phyloP scores from a whole-genome alignment of 192 early-diverging fungal genomes.

The Funneliformis mosseae region DNA sequence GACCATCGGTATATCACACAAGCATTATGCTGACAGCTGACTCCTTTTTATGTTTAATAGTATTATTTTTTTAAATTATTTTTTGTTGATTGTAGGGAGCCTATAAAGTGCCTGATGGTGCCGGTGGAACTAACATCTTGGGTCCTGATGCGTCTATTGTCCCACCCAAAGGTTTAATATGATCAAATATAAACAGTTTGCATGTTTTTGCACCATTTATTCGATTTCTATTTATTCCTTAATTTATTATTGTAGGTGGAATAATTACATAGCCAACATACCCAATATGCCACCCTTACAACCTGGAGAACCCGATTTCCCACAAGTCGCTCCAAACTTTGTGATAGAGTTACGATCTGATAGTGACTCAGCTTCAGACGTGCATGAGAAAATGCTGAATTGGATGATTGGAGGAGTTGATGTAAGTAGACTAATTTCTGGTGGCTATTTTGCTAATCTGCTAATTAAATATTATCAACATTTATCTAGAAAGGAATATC shows the following conservation, averaged over 20 bases:
- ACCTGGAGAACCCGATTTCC: background rate
- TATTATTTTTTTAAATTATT: background rate
- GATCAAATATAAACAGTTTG: conserved; percentile 1
- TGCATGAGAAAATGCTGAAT: background rate
- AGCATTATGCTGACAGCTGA: background rate
- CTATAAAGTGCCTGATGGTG: conserved; percentile 5
- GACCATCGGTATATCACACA: background rate
- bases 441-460: conserved; percentile 18
- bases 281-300: background rate
- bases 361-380: background rate
- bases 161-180: background rate
- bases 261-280: background rate
- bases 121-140: background rate
- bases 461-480: conserved; percentile 16
- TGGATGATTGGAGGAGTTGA: conserved; percentile 7
- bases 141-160: background rate
- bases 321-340: background rate
- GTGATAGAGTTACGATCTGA: conserved; percentile 1
- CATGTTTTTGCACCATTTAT: background rate
- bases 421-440: conserved; percentile 7
- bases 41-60: conserved; percentile 21
- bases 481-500: conserved; percentile 24
- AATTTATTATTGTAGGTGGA: conserved; percentile 12
- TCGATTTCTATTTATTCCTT: background rate
- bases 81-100: conserved; percentile 13